Conservation (phyloP, 164 flowering plant genomes). For the Paratinospora sagittata region DNA sequence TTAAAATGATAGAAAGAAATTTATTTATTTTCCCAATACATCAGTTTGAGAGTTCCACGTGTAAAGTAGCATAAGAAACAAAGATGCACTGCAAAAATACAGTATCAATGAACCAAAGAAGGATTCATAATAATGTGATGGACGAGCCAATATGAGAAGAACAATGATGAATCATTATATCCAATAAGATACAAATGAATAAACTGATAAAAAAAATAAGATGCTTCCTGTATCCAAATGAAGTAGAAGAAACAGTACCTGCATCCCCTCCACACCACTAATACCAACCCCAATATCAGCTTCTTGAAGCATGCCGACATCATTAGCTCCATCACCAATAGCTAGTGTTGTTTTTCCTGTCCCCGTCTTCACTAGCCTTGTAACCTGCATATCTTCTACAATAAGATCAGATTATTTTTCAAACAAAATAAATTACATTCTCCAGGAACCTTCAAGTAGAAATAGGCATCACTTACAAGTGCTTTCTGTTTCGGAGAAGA, state of each 20-base stretch:
- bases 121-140: neutral
- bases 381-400: conserved; percentile 55
- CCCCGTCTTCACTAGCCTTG: conserved; percentile 61
- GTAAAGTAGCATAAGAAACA: no score
- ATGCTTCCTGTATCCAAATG: neutral
- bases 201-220: neutral
- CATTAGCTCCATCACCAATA: conserved; percentile 91
- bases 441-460: neutral
- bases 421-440: neutral
- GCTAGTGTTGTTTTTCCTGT: conserved; percentile 67
- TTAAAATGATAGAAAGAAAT: neutral
- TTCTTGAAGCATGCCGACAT: conserved; percentile 91
- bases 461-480: conserved; percentile 38
- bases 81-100: no score
- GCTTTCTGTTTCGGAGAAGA: conserved; percentile 93
- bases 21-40: neutral
- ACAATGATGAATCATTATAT: neutral
- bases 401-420: conserved; percentile 30
- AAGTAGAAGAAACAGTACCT: conserved; percentile 40
- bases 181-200: neutral
- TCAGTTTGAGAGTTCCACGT: neutral
- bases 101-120: neutral
- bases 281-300: conserved; percentile 92
- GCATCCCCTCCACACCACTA: conserved; percentile 93
- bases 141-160: neutral